Evolutionary conservation across 805 yeast species (phyloP), one percentile per base, ranked within the genome.

Genomic region (Candida cerambycidarum): DNA sequence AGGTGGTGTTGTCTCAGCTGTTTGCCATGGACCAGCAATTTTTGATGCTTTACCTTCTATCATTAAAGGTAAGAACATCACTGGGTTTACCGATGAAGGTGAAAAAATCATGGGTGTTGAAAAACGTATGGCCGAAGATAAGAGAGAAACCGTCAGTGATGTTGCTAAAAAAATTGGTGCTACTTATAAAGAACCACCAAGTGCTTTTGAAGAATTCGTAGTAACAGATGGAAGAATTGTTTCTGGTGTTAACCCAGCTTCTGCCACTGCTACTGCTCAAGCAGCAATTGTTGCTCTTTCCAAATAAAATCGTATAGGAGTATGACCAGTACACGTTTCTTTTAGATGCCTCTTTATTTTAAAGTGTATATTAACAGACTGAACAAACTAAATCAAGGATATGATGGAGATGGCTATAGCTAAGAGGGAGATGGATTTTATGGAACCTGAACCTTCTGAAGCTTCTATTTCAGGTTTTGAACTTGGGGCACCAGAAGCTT

Each of bases 21-120:
- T 82, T 7, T 82, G 88, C 59, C 86, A 82, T 51, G 88, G 85
- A 6, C 83, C 84, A n/a, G 70, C 72, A 16, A 69, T 81, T 47
- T 76, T 82, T 46, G 75, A 69, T n/a, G 66, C 67, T 33, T 56
- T 81, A 48, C 62, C 67, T 37, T 59, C 64, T 13, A 50, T 83
- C 39, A 65, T 75, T 42, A 58, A 74, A 47, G 85, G 82, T 42
- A 77, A 73, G 58, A 67, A 66, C 21, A 67, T 78, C 39, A 81
- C 88, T 17, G 86, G 85, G 5, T 83, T 82, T 62, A 72, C 82
- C 11, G 76, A 74, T 44, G 63, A 55, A 18, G 88, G 82, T 45
- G 85, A 80, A 61, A 60, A 50, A 11, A 43, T 44, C 19, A 35
- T 61, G 43, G 50, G 53, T 4, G 50, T 62, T 8, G 58, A 51